phyloP scores from a whole-genome alignment of 2,329 filamentous ascomycete species.

The Ceratocystis papillata region DNA sequence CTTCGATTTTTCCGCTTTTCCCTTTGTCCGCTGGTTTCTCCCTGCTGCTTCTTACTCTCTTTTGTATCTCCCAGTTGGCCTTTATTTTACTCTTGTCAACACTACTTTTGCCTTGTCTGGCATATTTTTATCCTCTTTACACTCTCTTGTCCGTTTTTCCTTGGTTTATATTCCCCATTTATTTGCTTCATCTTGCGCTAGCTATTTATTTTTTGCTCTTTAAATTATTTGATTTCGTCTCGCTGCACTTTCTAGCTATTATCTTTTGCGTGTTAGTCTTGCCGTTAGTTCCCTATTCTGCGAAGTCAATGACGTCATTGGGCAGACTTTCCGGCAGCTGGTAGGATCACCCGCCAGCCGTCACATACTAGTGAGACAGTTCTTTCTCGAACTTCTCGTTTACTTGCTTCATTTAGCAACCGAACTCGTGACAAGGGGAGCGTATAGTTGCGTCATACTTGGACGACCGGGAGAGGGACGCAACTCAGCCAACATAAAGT shows the following conservation, averaged over 20 bases:
- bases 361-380: too few species aligned
- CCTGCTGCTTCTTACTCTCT: not conserved
- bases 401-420: not conserved
- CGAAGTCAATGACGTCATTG: not conserved
- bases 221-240: not conserved
- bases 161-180: conserved; percentile 13
- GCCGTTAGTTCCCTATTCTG: not conserved
- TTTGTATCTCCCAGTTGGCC: not conserved
- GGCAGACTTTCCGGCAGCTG: not conserved
- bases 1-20: not conserved
- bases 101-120: not conserved
- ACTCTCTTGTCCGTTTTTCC: conserved; percentile 12
- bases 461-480: not conserved
- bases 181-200: not conserved
- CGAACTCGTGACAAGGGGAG: not conserved
- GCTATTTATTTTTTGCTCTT: not conserved
- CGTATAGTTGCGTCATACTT: not conserved
- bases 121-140: not conserved
- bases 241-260: not conserved
- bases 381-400: not conserved
- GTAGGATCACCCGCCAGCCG: not conserved
- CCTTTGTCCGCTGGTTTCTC: not conserved
- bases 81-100: not conserved
- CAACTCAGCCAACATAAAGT: not conserved
- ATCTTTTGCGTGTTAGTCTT: not conserved